Conservation (phyloP, 169 alveolate genomes). For the Cryptosporidium baileyi region DNA sequence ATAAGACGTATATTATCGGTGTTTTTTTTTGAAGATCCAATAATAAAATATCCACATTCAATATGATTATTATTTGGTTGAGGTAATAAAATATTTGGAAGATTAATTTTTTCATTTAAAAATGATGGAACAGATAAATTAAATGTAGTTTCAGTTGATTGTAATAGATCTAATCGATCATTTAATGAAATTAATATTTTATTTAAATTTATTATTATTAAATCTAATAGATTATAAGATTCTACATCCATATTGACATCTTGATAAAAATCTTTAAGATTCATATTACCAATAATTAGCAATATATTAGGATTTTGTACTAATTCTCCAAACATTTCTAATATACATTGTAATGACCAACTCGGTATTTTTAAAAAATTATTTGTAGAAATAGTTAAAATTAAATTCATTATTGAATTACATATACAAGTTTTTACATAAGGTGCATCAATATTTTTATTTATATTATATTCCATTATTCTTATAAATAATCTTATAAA, state of each 20-base stretch:
- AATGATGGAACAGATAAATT: conserved; percentile 53
- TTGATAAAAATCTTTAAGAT: neutral
- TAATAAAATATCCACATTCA: conserved; percentile 51
- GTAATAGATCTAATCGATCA: conserved; percentile 9
- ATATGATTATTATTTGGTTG: conserved; percentile 21
- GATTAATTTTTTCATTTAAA: conserved; percentile 23
- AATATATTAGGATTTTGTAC: conserved; percentile 11
- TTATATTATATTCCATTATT: conserved; percentile 13
- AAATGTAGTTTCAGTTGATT: conserved; percentile 34
- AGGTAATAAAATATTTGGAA: conserved; percentile 38
- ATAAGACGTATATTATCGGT: conserved; percentile 10
- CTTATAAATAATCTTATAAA: conserved; percentile 7
- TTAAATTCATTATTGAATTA: conserved; percentile 1
- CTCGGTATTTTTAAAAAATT: conserved; percentile 43
- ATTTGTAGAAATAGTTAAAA: neutral
- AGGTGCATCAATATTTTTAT: conserved; percentile 24
- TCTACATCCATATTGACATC: neutral
- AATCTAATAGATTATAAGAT: neutral
- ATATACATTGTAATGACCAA: conserved; percentile 59
- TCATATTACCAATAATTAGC: conserved; percentile 7
- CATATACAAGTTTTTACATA: conserved; percentile 23
- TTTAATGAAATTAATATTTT: neutral
- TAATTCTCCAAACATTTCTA: conserved; percentile 50
- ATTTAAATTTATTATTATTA: neutral
- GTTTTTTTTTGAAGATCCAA: conserved; percentile 9